These are phyloP conservation scores for Camellia granthamiana DNA, from an alignment of 148 eudicot genomes.

Conservation along the genomic window DNA sequence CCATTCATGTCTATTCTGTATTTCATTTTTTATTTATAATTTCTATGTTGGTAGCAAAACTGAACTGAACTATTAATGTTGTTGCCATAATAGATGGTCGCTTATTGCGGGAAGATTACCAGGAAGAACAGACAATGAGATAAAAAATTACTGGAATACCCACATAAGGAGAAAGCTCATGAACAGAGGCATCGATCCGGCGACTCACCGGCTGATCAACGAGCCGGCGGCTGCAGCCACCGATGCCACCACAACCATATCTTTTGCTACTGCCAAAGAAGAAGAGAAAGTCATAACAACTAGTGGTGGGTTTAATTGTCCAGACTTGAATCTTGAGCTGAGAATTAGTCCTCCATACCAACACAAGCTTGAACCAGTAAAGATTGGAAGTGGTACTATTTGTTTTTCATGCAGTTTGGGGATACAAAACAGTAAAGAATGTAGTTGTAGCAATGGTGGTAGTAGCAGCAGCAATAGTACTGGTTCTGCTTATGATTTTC, in stretches of 20 bases:
- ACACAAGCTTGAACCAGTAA: constrained; percentile 28
- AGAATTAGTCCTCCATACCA: constrained; percentile 78
- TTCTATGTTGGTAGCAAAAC: too few relatives aligned
- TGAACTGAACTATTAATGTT: too few relatives aligned
- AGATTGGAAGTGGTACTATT: constrained; percentile 25
- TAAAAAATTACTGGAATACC: constrained; percentile 96
- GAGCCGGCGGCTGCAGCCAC: constrained; percentile 17
- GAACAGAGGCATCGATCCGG: constrained; percentile 84
- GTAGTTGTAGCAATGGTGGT: constrained; percentile 44
- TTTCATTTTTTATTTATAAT: neutral
- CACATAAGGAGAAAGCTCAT: constrained; percentile 86
- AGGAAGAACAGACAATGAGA: constrained; percentile 92
- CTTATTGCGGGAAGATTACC: constrained; percentile 91
- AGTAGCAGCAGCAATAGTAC: constrained; percentile 24
- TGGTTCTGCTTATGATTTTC: constrained; percentile 59
- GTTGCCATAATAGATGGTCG: constrained; percentile 60
- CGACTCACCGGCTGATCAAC: constrained; percentile 66
- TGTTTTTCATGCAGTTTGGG: constrained; percentile 76
- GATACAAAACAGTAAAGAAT: constrained; percentile 47
- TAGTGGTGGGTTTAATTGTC: constrained; percentile 25
- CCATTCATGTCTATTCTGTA: neutral
- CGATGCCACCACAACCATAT: constrained; percentile 37
- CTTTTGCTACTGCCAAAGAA: constrained; percentile 36
- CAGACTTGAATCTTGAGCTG: constrained; percentile 82
- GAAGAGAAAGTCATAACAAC: constrained; percentile 4